phyloP scores from a whole-genome alignment of 192 early-diverging fungal species.

The Backusella liffmaniae region DNA sequence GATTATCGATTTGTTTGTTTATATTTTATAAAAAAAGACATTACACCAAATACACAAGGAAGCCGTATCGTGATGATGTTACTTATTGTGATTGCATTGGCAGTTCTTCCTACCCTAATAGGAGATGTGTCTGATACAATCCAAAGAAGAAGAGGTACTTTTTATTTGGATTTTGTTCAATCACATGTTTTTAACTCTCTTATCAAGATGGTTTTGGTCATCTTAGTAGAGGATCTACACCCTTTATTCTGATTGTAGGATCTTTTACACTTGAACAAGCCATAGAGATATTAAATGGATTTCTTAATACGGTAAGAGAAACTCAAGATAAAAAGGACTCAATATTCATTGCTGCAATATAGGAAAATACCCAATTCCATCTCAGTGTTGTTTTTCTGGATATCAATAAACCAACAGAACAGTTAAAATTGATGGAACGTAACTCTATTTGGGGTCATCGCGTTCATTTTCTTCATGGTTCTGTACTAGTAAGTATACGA shows the following conservation, averaged over 20 bases:
- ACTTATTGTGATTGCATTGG: conserved; percentile 55
- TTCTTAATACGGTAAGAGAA: conserved; percentile 36
- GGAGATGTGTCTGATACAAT: conserved; percentile 40
- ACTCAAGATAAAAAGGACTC: too few relatives aligned
- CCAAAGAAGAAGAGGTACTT: conserved; percentile 22
- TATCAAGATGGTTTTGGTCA: conserved; percentile 18
- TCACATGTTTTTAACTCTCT: too few relatives aligned
- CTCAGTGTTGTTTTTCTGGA: conserved; percentile 45
- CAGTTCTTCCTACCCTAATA: conserved; percentile 55
- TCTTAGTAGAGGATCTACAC: conserved; percentile 15
- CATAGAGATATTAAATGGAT: conserved; percentile 40
- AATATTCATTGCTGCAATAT: neutral
- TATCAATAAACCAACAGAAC: conserved; percentile 38
- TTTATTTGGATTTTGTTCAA: neutral
- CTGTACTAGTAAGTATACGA: conserved; percentile 17
- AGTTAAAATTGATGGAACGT: conserved; percentile 39
- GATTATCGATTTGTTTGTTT: neutral
- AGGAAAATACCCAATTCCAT: conserved; percentile 23
- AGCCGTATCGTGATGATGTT: conserved; percentile 54
- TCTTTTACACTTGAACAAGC: conserved; percentile 41
- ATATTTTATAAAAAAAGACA: conserved; percentile 39
- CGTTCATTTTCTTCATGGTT: conserved; percentile 29
- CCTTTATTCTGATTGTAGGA: conserved; percentile 44
- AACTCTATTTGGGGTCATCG: conserved; percentile 38
- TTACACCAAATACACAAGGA: conserved; percentile 51